Base-by-base conservation (phyloP, 2,329 filamentous ascomycete species). In the Cadophora malorum region DNA sequence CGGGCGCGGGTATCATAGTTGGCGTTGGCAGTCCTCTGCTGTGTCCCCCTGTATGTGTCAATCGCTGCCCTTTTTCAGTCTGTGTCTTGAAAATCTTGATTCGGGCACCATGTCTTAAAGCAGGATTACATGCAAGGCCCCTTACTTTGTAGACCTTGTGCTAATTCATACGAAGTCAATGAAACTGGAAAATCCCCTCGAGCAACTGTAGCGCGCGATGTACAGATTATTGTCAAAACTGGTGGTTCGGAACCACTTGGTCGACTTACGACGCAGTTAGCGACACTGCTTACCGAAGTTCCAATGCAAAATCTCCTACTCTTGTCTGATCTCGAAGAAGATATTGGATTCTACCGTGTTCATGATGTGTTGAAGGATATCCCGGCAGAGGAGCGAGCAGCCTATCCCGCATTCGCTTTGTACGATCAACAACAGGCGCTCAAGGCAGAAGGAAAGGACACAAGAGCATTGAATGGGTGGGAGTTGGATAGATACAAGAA, bases 401-500 rank as follows among this genome's bases (percentile, higher is more conserved):
- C 23, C 3, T 69, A 69, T 25, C 68, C 68, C 9, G 68, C 64
- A 53, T 69, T 69, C 25, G 58, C 16, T 8, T 38, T 69, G 21
- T 69, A 69, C 60, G 56, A 69, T 28, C 28, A 52, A 33, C 66
- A 61, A 50, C 59, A 66, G 47, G 53, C 23, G 9, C 64, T 66
- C 56, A 64, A 68, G 45, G 49, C 63, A 47, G 58, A 66, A 33
- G 69, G 69, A 33, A 71, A 67, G 50, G 67, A 69, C 41, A 69
- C 69, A 49, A 47, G 67, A 41, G 49, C 63, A 35, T 45, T 69
- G 21, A 61, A 66, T 23, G 69, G 67, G 21, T 69, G 67, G 67
- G 53, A 68, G 9, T 60, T 71, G 63, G 67, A 64, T 49, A 68
- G 66, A 25, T 71, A 71, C 50, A 69, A 65, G 60, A 69, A 71